phyloP scores from a whole-genome alignment of 176 grass and related monocot species.

The Carex scoparia region DNA sequence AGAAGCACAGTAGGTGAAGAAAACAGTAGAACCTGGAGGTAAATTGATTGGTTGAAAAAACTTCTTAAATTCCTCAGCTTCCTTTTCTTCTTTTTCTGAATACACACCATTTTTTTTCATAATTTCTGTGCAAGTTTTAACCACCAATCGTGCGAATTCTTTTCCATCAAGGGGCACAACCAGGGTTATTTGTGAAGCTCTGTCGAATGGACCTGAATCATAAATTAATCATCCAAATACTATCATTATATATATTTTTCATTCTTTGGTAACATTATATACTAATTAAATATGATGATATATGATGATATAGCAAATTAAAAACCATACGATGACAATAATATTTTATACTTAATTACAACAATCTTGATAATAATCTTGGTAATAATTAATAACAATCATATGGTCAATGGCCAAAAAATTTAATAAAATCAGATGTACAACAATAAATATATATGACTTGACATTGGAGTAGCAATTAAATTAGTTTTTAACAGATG shows the following conservation, averaged over 20 bases:
- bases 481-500: too few species aligned
- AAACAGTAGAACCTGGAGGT: neutral
- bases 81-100: constrained; percentile 14
- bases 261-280: neutral
- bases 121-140: neutral
- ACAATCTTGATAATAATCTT: neutral
- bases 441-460: too few species aligned
- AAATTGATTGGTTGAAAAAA: neutral
- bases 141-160: neutral
- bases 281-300: neutral
- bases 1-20: neutral
- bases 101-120: neutral
- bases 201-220: constrained; percentile 1
- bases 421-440: too few species aligned
- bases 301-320: neutral
- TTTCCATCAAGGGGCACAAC: neutral
- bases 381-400: too few species aligned
- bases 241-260: neutral
- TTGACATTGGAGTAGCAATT: too few species aligned
- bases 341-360: neutral
- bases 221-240: neutral
- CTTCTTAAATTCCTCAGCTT: neutral
- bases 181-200: constrained; percentile 10
- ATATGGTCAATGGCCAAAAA: too few species aligned
- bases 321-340: neutral